Percentiles rank a stretch among this genome's conserved stretches.
Conservation (phyloP, 1,139 yeast genomes). For the Arxiozyma heterogenica region DNA sequence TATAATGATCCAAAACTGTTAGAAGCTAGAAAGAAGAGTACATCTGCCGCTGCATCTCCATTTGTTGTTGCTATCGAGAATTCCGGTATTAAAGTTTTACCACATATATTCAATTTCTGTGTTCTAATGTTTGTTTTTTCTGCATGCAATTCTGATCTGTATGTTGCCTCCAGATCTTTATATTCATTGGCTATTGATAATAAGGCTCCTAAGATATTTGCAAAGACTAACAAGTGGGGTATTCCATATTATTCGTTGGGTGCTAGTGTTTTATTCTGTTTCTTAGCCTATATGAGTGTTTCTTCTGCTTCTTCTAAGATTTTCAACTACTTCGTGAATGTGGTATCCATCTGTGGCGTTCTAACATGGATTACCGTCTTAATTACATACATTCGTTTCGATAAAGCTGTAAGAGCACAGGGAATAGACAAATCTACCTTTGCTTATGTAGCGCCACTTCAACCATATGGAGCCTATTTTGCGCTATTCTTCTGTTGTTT, state of each 20-base stretch:
- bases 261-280: slow-evolving; percentile 40
- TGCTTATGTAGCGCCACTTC: slow-evolving; percentile 55
- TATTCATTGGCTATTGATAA: slow-evolving; percentile 56
- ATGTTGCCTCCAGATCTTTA: slow-evolving; percentile 60
- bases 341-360: slow-evolving; percentile 62
- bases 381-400: slow-evolving; percentile 54
- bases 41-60: slow-evolving; percentile 70
- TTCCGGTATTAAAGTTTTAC: slow-evolving; percentile 52
- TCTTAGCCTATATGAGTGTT: slow-evolving; percentile 54
- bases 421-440: slow-evolving; percentile 42
- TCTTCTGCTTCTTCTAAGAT: slow-evolving; percentile 45
- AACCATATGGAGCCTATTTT: slow-evolving; percentile 55
- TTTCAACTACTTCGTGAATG: slow-evolving; percentile 62
- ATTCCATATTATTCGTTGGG: slow-evolving; percentile 50
- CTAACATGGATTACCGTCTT: slow-evolving; percentile 60
- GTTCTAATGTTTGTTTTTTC: slow-evolving; percentile 61
- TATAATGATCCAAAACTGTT: slow-evolving; percentile 46
- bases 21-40: slow-evolving; percentile 32
- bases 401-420: slow-evolving; percentile 58
- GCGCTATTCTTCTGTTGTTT: slow-evolving; percentile 48
- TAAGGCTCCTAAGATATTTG: slow-evolving; percentile 52
- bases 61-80: slow-evolving; percentile 55
- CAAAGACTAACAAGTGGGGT: slow-evolving; percentile 55
- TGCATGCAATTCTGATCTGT: slow-evolving; percentile 65
- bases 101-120: slow-evolving; percentile 60